Conservation (phyloP, 2,329 filamentous ascomycete species). For the Ambrosiella cleistominuta region DNA sequence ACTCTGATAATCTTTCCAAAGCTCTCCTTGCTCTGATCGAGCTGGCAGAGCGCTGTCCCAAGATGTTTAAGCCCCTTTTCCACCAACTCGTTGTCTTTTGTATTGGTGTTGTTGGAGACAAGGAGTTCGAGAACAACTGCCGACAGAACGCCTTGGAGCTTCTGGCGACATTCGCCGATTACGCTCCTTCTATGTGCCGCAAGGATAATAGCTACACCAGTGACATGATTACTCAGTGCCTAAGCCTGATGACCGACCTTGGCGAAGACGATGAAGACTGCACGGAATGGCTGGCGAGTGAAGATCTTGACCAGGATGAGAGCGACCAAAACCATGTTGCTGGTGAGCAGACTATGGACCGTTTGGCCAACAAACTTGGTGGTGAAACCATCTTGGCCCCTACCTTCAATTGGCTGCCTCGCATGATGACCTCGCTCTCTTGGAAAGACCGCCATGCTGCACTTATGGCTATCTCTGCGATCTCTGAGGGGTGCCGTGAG, state of each 20-base stretch:
- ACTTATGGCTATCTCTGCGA: slow-evolving; percentile 96
- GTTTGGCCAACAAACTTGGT: slow-evolving; percentile 89
- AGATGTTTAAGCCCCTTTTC: slow-evolving; percentile 96
- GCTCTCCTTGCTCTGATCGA: slow-evolving; percentile 85
- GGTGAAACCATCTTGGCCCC: slow-evolving; percentile 83
- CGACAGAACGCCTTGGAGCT: slow-evolving; percentile 91
- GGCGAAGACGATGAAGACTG: slow-evolving; percentile 90
- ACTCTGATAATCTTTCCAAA: slow-evolving; percentile 81
- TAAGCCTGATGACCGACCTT: slow-evolving; percentile 96
- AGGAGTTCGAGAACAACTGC: slow-evolving; percentile 76
- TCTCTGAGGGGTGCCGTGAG: slow-evolving; percentile 90
- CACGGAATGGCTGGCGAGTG: slow-evolving; percentile 76
- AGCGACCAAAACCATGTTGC: slow-evolving; percentile 95
- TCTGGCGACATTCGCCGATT: slow-evolving; percentile 96
- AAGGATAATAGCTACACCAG: slow-evolving; percentile 83
- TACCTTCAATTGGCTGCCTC: slow-evolving; percentile 90
- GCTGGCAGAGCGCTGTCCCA: slow-evolving; percentile 79
- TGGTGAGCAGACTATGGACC: slow-evolving; percentile 96
- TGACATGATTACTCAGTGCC: slow-evolving; percentile 96
- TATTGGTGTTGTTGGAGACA: slow-evolving; percentile 86
- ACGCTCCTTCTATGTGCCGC: slow-evolving; percentile 82
- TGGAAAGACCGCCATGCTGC: slow-evolving; percentile 95
- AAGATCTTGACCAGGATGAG: slow-evolving; percentile 91
- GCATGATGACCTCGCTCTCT: slow-evolving; percentile 89
- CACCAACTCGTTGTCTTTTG: slow-evolving; percentile 83